phyloP scores from a whole-genome alignment of 2,329 filamentous ascomycete genomes.

The Dothistroma pini region DNA sequence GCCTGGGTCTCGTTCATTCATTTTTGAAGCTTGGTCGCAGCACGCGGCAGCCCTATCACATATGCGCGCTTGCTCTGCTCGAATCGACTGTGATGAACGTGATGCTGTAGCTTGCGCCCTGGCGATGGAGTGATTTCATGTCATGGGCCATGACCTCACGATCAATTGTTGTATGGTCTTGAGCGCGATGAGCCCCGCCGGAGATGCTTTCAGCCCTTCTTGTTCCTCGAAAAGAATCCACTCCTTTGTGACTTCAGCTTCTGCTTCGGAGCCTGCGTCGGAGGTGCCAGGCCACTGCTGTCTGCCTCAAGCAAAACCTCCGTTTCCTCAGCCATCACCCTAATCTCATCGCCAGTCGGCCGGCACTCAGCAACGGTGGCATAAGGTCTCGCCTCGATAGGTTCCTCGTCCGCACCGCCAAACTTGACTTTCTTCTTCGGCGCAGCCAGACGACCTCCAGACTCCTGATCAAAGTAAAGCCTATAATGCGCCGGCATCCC shows the following conservation, averaged over 20 bases:
- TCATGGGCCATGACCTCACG: too few species aligned
- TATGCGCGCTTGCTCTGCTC: too few species aligned
- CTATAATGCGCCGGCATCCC: neutral
- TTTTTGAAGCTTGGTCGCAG: too few species aligned
- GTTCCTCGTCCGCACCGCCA: neutral
- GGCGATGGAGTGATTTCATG: too few species aligned
- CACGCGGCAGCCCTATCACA: too few species aligned
- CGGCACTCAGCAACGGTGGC: slow-evolving; percentile 1
- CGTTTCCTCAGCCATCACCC: neutral
- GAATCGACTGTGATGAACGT: too few species aligned
- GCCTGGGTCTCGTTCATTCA: too few species aligned
- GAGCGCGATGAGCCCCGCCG: too few species aligned
- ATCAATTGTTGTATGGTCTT: too few species aligned
- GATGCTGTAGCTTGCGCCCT: too few species aligned
- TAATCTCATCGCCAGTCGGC: neutral
- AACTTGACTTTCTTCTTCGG: neutral
- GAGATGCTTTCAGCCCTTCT: neutral
- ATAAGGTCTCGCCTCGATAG: neutral
- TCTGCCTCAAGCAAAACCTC: neutral
- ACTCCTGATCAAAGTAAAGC: slow-evolving; percentile 2
- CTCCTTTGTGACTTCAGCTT: neutral
- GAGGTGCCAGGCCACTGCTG: neutral
- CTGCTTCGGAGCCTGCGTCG: neutral
- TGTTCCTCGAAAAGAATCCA: neutral
- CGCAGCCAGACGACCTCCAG: neutral